Conservation (phyloP, 306 rosid species). For the Quercus wislizeni region DNA sequence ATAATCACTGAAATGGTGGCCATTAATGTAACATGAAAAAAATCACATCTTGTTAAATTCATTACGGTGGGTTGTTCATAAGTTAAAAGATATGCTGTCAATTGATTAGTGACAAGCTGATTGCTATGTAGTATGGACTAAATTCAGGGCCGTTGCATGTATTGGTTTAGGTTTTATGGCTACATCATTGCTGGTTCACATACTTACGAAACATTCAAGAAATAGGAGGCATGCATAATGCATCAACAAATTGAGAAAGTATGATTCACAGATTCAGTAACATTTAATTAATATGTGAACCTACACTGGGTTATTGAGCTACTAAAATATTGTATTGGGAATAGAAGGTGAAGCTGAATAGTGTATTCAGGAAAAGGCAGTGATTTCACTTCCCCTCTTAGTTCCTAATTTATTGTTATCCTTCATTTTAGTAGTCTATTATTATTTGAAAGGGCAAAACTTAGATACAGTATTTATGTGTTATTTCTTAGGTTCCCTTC, state of each 20-base stretch:
- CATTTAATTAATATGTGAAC: slow-evolving; percentile 21
- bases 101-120: not conserved
- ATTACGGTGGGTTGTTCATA: not conserved
- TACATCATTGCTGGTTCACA: not conserved
- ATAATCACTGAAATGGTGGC: too few relatives aligned
- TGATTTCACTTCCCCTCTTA: slow-evolving; percentile 22
- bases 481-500: fast-evolving
- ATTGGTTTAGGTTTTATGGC: not conserved
- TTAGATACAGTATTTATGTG: too few relatives aligned
- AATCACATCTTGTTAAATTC: too few relatives aligned
- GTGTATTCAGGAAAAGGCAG: slow-evolving; percentile 19
- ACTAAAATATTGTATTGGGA: slow-evolving; percentile 32
- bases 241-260: slow-evolving; percentile 13
- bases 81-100: not conserved
- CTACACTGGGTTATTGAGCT: slow-evolving; percentile 34
- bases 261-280: slow-evolving; percentile 9
- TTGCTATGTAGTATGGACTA: not conserved
- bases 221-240: not conserved
- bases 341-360: slow-evolving; percentile 18
- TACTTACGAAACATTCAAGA: not conserved
- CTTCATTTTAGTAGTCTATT: slow-evolving; percentile 23
- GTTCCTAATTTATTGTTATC: slow-evolving; percentile 27
- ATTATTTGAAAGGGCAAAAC: not conserved
- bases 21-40: too few relatives aligned
- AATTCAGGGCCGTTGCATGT: not conserved